Base-by-base conservation (phyloP, 768 basidiomycete species). In the Macrolepiota fuliginosa region DNA sequence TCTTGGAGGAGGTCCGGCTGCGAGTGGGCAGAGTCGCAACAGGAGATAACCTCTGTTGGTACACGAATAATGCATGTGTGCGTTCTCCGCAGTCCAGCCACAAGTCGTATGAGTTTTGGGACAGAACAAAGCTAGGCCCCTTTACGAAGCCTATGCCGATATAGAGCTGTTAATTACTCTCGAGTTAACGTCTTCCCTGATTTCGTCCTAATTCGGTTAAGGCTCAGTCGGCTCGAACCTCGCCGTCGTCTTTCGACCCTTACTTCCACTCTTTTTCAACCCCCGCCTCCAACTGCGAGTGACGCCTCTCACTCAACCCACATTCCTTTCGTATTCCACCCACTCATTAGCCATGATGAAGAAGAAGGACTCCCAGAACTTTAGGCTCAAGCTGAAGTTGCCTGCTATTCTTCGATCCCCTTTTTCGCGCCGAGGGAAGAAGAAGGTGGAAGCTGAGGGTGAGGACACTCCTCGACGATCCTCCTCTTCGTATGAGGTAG, bases 1-100 rank as follows among this genome's bases (percentile, higher is more conserved):
- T 17, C 81, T 74, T 6, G 79, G 74, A 68, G 56, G 58, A 13
- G 68, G 68, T 29, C 74, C 74, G 29, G 73, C 72, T 3, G 74
- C 76, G 13, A 67, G 67, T 29, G 81, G 77, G 6, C 79, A 84
- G 66, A 90, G 82, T 72, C 78, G 89, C 32, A 81, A 81, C 68
- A 73, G 80, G 46, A 70, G 80, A 45, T 79, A 62, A 72, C 13
- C 15, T 17, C 7, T 51, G 40, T 54, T 1, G 53, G 47, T 50
- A 50, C 22, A 32, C 49, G 13, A 39, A 35, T 36, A 50, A 58
- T 36, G 13, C 36, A 54, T 22, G 27, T 50, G 45, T 49, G 32
- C 2, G 13, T 11, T 19, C 11, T 54, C 36, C 35, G 6, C 32
- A 5, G 3, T 45, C 10, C 17, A 22, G 19, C 42, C 17, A 45